Percentiles rank a stretch among this genome's conserved stretches.
These are phyloP conservation scores for Bryoerythrophyllum caledonicum DNA, from an alignment of 225 moss, liverwort and hornwort genomes.

Conservation along the genomic window DNA sequence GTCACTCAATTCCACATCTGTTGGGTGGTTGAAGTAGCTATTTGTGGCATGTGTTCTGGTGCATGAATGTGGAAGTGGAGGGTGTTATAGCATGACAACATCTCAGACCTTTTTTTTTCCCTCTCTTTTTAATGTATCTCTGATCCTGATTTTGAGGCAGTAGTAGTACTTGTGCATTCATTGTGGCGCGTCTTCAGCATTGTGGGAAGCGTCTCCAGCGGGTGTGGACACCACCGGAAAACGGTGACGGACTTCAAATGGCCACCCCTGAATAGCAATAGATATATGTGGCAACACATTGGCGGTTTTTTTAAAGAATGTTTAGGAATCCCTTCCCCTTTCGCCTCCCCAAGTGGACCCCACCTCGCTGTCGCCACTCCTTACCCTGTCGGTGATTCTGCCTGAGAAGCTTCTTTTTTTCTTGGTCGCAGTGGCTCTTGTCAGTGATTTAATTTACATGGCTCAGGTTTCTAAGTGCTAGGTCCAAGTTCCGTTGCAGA, in stretches of 20 bases:
- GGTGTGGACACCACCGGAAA: not conserved
- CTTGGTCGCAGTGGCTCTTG: not conserved
- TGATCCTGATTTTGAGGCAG: not conserved
- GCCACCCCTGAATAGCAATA: not conserved
- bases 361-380: constrained; percentile 3
- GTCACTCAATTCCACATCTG: not conserved
- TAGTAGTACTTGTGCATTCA: not conserved
- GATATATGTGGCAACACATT: not conserved
- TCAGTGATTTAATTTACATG: not conserved
- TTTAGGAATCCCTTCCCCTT: not conserved
- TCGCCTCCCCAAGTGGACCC: not conserved
- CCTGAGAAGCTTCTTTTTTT: not conserved
- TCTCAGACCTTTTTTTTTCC: not conserved
- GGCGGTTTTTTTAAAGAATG: not conserved
- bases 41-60: not conserved
- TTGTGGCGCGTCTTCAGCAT: not conserved
- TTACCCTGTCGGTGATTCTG: constrained; percentile 46
- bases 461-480: too few species aligned
- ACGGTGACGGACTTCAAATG: not conserved
- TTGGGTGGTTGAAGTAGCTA: too few species aligned
- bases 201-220: not conserved
- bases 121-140: not conserved
- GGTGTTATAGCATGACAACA: not conserved
- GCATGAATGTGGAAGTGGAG: not conserved
- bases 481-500: too few species aligned